A percentile compares a stretch with the other conserved stretches of the same genome.
These are phyloP conservation scores for Candida corydali DNA, from an alignment of 805 yeast genomes.

Conservation along the genomic window DNA sequence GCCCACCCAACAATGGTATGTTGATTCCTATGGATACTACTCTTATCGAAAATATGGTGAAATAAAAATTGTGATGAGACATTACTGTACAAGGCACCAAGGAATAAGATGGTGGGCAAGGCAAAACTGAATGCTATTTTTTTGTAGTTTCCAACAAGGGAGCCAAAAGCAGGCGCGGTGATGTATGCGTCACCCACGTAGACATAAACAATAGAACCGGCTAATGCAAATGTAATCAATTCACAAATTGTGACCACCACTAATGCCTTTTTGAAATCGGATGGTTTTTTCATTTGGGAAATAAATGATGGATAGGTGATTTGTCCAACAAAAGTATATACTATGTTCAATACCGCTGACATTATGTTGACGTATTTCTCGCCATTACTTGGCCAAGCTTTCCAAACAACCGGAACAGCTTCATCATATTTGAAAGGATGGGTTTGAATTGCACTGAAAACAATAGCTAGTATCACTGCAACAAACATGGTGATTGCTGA, in stretches of 20 bases:
- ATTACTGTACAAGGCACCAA: slow-evolving; percentile 53
- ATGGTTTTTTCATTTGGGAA: slow-evolving; percentile 54
- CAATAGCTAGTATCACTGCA: slow-evolving; percentile 49
- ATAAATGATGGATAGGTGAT: slow-evolving; percentile 61
- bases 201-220: slow-evolving; percentile 57
- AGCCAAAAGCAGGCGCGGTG: slow-evolving; percentile 59
- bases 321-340: slow-evolving; percentile 62
- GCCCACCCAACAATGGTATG: slow-evolving; percentile 53
- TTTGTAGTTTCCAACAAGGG: slow-evolving; percentile 43
- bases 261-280: slow-evolving; percentile 54
- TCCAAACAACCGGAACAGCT: slow-evolving; percentile 38
- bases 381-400: slow-evolving; percentile 48
- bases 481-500: slow-evolving; percentile 56
- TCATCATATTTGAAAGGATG: slow-evolving; percentile 42
- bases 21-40: slow-evolving; percentile 40
- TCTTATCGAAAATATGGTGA: slow-evolving; percentile 38
- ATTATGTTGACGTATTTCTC: slow-evolving; percentile 52
- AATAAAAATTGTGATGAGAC: slow-evolving; percentile 53
- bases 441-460: slow-evolving; percentile 49
- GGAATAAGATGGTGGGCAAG: slow-evolving; percentile 52
- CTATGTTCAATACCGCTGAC: slow-evolving; percentile 56
- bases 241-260: slow-evolving; percentile 49
- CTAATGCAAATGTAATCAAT: slow-evolving; percentile 45
- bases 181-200: slow-evolving; percentile 53
- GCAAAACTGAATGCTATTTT: slow-evolving; percentile 59